Conservation (phyloP, 2,329 filamentous ascomycete genomes). For the Lachnellula subtilissima region DNA sequence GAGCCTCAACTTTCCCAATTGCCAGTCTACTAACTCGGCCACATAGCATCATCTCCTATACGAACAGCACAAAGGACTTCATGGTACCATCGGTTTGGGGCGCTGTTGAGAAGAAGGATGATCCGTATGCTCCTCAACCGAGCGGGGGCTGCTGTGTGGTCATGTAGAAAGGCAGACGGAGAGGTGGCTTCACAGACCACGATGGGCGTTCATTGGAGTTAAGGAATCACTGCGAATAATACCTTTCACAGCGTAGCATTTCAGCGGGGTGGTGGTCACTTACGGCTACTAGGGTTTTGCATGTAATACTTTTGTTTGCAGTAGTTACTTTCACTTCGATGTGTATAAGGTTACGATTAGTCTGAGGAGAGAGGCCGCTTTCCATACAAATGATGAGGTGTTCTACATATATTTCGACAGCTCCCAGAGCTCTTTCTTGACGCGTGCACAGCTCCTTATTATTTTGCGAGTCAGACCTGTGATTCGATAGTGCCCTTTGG, state of each 20-base stretch:
- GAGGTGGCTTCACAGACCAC: conserved; percentile 10
- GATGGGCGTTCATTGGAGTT: conserved; percentile 23
- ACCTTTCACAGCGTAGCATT: conserved; percentile 16
- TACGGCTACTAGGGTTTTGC: conserved; percentile 5
- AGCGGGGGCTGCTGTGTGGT: conserved; percentile 74
- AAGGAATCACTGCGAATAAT: conserved; percentile 23
- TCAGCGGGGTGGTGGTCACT: conserved; percentile 9
- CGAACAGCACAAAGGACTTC: conserved; percentile 95
- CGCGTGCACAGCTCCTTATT: background rate
- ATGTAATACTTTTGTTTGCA: conserved; percentile 31
- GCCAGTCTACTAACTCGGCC: background rate
- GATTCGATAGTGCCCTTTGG: background rate
- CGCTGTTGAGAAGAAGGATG: conserved; percentile 86
- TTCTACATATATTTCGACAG: background rate
- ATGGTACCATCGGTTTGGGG: conserved; percentile 98
- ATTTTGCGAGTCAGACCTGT: background rate
- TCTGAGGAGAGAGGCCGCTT: conserved; percentile 6
- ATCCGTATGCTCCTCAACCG: conserved; percentile 76
- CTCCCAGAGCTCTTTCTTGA: background rate
- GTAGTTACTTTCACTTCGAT: conserved; percentile 21
- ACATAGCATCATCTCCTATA: conserved; percentile 89
- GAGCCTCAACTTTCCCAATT: conserved; percentile 4
- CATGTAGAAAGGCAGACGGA: conserved; percentile 57
- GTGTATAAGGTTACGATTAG: conserved; percentile 18
- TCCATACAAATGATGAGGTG: background rate